A percentile compares a stretch with the other conserved stretches of the same genome.
Conservation (phyloP, 768 basidiomycete genomes). For the Tylopilus sp. region DNA sequence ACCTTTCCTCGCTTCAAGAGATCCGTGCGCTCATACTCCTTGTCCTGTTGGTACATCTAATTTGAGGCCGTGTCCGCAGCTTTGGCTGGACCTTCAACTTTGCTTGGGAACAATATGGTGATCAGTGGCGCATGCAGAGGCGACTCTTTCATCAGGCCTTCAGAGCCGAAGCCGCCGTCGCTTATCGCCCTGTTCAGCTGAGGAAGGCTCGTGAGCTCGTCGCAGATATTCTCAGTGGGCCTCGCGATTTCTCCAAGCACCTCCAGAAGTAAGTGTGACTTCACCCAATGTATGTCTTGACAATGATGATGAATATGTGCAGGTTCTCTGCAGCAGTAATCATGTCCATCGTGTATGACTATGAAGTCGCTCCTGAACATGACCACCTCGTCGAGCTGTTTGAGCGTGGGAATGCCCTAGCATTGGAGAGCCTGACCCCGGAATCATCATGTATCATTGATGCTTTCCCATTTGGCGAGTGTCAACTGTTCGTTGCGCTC, state of each 20-base stretch:
- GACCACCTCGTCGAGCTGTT: background rate
- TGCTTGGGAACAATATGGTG: constrained; percentile 16
- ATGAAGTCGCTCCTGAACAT: too few relatives aligned
- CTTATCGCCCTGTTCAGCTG: constrained; percentile 16
- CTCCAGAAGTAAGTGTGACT: constrained; percentile 10
- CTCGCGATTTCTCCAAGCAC: constrained; percentile 3
- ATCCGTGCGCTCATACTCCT: constrained; percentile 5
- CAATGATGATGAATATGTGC: background rate
- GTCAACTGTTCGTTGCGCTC: too few relatives aligned
- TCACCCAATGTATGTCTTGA: background rate
- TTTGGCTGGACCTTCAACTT: constrained; percentile 22
- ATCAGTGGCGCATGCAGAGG: constrained; percentile 24
- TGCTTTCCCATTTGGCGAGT: too few relatives aligned
- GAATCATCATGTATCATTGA: too few relatives aligned
- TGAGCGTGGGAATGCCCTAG: background rate
- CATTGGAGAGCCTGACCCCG: too few relatives aligned
- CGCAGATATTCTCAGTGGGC: constrained; percentile 7
- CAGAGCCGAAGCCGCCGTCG: constrained; percentile 11
- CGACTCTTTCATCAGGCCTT: constrained; percentile 24
- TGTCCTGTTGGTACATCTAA: background rate
- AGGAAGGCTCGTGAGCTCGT: constrained; percentile 17
- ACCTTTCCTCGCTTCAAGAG: constrained; percentile 12
- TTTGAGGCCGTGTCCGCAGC: background rate
- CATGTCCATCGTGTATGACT: constrained; percentile 40
- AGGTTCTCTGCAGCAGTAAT: constrained; percentile 36